Evolutionary conservation across 2,329 filamentous ascomycete genomes (phyloP).

Genomic region (Fusarium paranaense): DNA sequence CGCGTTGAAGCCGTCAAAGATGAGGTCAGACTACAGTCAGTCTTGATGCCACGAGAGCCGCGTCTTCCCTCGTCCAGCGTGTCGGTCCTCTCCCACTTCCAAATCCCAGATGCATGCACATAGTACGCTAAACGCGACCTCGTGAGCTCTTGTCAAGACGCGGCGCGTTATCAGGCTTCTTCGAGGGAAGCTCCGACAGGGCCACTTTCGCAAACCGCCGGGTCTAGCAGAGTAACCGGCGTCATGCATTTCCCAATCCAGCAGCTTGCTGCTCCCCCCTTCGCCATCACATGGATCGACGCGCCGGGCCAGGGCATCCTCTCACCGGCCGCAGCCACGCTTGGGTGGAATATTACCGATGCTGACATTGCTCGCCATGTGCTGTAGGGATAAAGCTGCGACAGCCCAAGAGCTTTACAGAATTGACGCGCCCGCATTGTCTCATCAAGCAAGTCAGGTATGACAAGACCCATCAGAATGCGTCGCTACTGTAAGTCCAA

Average conservation of each 20-base stretch:
- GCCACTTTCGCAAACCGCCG: conserved; percentile 26
- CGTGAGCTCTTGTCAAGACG: conserved; percentile 39
- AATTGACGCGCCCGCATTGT: background rate
- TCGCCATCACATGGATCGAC: conserved; percentile 44
- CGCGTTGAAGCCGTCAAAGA: conserved; percentile 9
- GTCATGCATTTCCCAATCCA: conserved; percentile 44
- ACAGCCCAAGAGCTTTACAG: background rate
- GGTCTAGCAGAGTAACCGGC: conserved; percentile 32
- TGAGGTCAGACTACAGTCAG: conserved; percentile 32
- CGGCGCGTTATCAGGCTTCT: conserved; percentile 35
- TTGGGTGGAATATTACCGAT: conserved; percentile 40
- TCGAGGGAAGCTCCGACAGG: conserved; percentile 2
- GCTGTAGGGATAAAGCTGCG: conserved; percentile 1
- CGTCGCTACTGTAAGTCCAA: conserved; percentile 15
- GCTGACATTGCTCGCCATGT: conserved; percentile 24
- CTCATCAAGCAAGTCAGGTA: conserved; percentile 3
- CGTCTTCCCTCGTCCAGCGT: conserved; percentile 3
- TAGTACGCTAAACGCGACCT: conserved; percentile 42
- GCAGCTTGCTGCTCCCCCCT: conserved; percentile 40
- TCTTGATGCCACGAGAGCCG: conserved; percentile 9
- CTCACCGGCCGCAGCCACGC: conserved; percentile 44
- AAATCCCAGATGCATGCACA: conserved; percentile 14
- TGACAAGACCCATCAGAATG: conserved; percentile 29
- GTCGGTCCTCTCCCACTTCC: conserved; percentile 6
- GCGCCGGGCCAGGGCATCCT: conserved; percentile 28